Evolutionary conservation across 2,329 filamentous ascomycete species (phyloP).

Genomic region (Neoarthrinium moseri): DNA sequence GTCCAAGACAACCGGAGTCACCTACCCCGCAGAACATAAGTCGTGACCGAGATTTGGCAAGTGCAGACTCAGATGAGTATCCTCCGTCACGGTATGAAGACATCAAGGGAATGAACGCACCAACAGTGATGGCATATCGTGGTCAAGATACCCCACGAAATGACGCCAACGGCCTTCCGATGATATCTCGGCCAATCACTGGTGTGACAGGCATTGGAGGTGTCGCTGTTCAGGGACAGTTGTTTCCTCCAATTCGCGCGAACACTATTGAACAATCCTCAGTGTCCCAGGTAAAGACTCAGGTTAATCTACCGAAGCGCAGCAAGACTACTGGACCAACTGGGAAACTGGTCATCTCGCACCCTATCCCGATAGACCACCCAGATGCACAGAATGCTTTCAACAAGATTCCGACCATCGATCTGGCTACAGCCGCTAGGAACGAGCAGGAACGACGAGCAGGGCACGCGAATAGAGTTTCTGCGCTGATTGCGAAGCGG

Average conservation of each 20-base stretch:
- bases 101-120: slow-evolving; percentile 40
- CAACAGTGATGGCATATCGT: slow-evolving; percentile 36
- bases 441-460: slow-evolving; percentile 45
- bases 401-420: slow-evolving; percentile 38
- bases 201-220: slow-evolving; percentile 36
- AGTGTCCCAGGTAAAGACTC: slow-evolving; percentile 11
- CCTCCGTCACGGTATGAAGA: slow-evolving; percentile 49
- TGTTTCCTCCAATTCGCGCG: slow-evolving; percentile 40
- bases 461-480: slow-evolving; percentile 25
- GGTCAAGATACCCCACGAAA: slow-evolving; percentile 19
- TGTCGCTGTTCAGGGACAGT: slow-evolving; percentile 36
- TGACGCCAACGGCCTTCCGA: slow-evolving; percentile 29
- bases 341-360: slow-evolving; percentile 47
- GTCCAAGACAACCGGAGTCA: slow-evolving; percentile 35
- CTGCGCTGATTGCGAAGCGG: slow-evolving; percentile 32
- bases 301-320: slow-evolving; percentile 10
- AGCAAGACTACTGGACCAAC: slow-evolving; percentile 18
- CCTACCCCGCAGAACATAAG: slow-evolving; percentile 35
- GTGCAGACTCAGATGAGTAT: slow-evolving; percentile 39
- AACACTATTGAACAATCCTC: slow-evolving; percentile 17
- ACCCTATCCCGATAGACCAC: slow-evolving; percentile 39
- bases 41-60: slow-evolving; percentile 37
- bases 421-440: slow-evolving; percentile 45
- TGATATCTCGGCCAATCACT: slow-evolving; percentile 35
- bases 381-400: slow-evolving; percentile 23